Conservation (phyloP, 129 eudicot genomes). For the Flaveria brownii region DNA sequence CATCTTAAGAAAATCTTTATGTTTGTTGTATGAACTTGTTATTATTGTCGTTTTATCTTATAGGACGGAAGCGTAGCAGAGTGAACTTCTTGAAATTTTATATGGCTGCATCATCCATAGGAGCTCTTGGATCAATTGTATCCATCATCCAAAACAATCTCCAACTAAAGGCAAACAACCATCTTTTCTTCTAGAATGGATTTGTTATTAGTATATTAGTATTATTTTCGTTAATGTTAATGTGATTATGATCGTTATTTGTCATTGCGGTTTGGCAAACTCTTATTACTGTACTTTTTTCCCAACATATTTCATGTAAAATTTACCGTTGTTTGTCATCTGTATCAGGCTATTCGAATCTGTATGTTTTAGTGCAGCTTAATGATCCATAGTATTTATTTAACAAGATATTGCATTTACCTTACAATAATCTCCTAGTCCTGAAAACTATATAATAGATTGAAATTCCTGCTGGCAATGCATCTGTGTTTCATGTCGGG, state of each 20-base stretch:
- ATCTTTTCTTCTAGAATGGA: constrained; percentile 1
- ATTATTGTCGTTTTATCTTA: constrained; percentile 17
- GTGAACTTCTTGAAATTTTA: constrained; percentile 52
- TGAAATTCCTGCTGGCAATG: neutral
- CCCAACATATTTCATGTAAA: neutral
- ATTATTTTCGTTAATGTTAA: neutral
- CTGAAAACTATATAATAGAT: neutral
- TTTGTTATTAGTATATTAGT: neutral
- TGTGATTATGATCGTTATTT: neutral
- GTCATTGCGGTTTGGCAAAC: neutral
- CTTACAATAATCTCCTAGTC: neutral
- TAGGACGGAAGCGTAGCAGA: constrained; percentile 78
- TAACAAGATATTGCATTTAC: constrained; percentile 2
- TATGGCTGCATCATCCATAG: constrained; percentile 47
- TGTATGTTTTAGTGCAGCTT: neutral
- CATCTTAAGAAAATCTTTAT: neutral
- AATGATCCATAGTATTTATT: neutral
- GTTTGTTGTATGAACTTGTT: constrained; percentile 14
- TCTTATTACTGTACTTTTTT: neutral
- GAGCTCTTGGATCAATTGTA: constrained; percentile 44
- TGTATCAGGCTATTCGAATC: neutral
- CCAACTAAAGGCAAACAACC: constrained; percentile 41
- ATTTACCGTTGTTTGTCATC: neutral
- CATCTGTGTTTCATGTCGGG: neutral
- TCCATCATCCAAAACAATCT: constrained; percentile 35